Base-by-base conservation (phyloP, 768 basidiomycete species). In the Tephrocybe sp. region DNA sequence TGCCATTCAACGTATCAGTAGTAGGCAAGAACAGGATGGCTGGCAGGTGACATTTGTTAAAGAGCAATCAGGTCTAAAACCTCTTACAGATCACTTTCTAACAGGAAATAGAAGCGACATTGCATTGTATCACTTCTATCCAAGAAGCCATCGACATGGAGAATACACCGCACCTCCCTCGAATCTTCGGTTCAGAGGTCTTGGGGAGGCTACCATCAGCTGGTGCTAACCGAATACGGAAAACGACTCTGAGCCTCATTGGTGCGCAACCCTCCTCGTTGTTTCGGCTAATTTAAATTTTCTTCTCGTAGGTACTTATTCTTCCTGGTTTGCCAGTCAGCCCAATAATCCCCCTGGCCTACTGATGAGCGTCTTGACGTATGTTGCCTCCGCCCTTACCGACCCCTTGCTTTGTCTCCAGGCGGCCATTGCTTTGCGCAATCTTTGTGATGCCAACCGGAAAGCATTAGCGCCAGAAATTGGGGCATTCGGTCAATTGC, bases 371-470 rank as follows among this genome's bases (percentile, higher is more conserved):
- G 82, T 80, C 0, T 75, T 92, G 23, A 75, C 74, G 9, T 90
- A 86, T 61, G 84, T 92, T 24, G 84, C 86, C 0, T 72, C 83
- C 14, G 87, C 88, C 3, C 69, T 95, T 21, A 72, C 81, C 0
- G 90, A 90, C 54, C 79, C 78, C 5, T 67, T 69, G 25, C 73
- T 86, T 25, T 89, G 80, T 62, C 77, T 83, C 0, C 77, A 83
- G 7, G 92, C 93, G 1, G 93, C 93, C 0, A 85, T 86, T 43
- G 84, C 92, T 0, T 75, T 98, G 23, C 84, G 90, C 34, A 88
- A 92, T 48, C 68, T 97, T 3, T 97, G 95, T 61, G 94, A 97
- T 67, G 84, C 90, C 33, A 97, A 97, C 64, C 75, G 95, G 47
- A 75, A 75, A n/a, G 88, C 85, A 9, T 74, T 97, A 11, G 90